phyloP scores from a whole-genome alignment of 164 flowering plant species.

The Macadamia integrifolia region DNA sequence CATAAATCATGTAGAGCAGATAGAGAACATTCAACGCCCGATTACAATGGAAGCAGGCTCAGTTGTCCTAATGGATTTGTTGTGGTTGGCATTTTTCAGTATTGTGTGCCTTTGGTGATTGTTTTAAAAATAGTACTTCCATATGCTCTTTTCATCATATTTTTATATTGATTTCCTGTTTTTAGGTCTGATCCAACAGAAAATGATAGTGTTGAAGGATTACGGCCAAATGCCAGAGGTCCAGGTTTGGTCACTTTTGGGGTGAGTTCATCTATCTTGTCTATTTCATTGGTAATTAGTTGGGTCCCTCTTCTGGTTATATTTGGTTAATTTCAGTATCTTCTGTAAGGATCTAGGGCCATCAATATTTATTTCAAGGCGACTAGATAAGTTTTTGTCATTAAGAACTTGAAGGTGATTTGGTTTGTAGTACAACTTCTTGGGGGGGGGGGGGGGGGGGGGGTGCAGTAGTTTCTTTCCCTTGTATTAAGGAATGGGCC shows the following conservation, averaged over 20 bases:
- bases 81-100: conserved; percentile 56
- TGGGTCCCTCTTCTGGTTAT: no score
- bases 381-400: no score
- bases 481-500: no score
- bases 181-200: conserved; percentile 99
- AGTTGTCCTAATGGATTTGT: conserved; percentile 94
- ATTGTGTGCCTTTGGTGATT: background rate
- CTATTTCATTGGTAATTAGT: background rate
- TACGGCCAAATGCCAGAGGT: conserved; percentile 99
- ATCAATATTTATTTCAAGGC: no score
- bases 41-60: conserved; percentile 99
- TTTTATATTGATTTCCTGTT: conserved; percentile 7
- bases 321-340: no score
- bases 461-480: no score
- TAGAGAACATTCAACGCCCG: conserved; percentile 92
- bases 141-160: conserved; percentile 2
- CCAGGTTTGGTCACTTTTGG: conserved; percentile 99
- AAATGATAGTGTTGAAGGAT: conserved; percentile 98
- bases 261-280: conserved; percentile 40
- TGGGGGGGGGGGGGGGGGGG: background rate
- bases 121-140: background rate
- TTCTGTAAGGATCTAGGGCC: no score
- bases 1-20: conserved; percentile 94
- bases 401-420: no score
- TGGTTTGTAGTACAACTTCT: no score